A percentile compares a stretch with the other conserved stretches of the same genome.
Conservation (phyloP, 768 basidiomycete genomes). For the Leccinellum albellum region DNA sequence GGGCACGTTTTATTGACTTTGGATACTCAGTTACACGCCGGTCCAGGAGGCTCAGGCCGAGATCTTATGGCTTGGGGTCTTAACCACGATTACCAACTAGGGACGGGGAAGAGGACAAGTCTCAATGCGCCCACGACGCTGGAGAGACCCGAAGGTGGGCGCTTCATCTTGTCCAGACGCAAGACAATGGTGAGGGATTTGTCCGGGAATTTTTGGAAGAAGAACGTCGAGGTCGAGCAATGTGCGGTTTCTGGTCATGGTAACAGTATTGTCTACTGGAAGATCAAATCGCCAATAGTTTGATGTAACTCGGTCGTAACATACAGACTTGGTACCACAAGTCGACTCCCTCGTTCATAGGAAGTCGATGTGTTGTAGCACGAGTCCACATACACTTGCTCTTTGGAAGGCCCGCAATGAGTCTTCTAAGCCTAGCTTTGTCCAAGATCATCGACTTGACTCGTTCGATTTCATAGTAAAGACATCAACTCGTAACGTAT, state of each 20-base stretch:
- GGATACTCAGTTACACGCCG: slow-evolving; percentile 52
- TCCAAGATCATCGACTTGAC: no score
- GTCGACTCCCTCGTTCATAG: no score
- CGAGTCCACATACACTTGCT: neutral
- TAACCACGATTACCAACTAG: slow-evolving; percentile 71
- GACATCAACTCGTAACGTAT: neutral
- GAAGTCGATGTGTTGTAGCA: no score
- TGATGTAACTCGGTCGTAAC: neutral
- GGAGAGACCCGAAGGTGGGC: slow-evolving; percentile 47
- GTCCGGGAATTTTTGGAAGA: slow-evolving; percentile 57
- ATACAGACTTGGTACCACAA: neutral
- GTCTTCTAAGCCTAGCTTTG: no score
- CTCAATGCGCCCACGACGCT: slow-evolving; percentile 51
- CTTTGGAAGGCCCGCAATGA: neutral
- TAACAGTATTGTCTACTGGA: slow-evolving; percentile 71
- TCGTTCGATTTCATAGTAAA: neutral
- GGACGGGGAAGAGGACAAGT: slow-evolving; percentile 67
- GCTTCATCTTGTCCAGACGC: slow-evolving; percentile 55
- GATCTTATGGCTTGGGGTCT: slow-evolving; percentile 74
- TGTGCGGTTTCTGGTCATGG: slow-evolving; percentile 57
- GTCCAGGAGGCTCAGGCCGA: slow-evolving; percentile 48
- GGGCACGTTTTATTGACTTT: no score
- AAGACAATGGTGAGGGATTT: slow-evolving; percentile 57
- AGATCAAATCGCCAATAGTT: slow-evolving; percentile 29
- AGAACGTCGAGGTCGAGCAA: slow-evolving; percentile 62